phyloP scores from a whole-genome alignment of 2,329 filamentous ascomycete genomes.

The Fusarium buxicola region DNA sequence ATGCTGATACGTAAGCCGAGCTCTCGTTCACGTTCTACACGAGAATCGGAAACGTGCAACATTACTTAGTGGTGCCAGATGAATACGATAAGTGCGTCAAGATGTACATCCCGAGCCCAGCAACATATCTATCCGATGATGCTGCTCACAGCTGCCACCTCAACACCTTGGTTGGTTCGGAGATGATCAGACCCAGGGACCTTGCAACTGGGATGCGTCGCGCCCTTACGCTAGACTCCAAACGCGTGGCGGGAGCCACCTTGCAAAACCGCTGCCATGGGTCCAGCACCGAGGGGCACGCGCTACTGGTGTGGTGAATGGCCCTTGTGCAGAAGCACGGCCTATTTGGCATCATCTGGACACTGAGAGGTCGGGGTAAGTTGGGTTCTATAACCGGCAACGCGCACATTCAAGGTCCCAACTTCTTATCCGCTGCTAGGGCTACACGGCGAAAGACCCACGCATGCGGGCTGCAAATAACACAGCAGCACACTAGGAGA shows the following conservation, averaged over 20 bases:
- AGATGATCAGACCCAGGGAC: conserved; percentile 44
- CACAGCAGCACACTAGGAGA: neutral
- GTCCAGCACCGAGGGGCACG: conserved; percentile 33
- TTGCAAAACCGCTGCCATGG: conserved; percentile 46
- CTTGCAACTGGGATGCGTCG: conserved; percentile 31
- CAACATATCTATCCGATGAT: no score
- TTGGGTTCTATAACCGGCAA: conserved; percentile 33
- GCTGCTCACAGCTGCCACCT: conserved; percentile 5
- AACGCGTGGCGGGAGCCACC: conserved; percentile 32
- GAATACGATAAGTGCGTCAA: no score
- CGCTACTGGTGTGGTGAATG: conserved; percentile 24
- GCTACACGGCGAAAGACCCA: conserved; percentile 27
- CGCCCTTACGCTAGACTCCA: conserved; percentile 40
- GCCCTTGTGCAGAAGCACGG: conserved; percentile 35
- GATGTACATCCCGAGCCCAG: no score
- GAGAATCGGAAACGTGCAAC: no score
- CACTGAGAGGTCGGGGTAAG: conserved; percentile 27
- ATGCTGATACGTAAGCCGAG: neutral
- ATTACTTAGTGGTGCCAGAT: no score
- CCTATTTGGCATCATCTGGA: conserved; percentile 39
- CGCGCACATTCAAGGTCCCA: conserved; percentile 20
- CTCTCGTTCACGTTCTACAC: neutral
- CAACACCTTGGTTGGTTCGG: conserved; percentile 28
- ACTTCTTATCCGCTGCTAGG: conserved; percentile 29
- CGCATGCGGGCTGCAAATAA: conserved; percentile 3